Conservation (phyloP, 768 basidiomycete species). For the Leccinum uliginosum region DNA sequence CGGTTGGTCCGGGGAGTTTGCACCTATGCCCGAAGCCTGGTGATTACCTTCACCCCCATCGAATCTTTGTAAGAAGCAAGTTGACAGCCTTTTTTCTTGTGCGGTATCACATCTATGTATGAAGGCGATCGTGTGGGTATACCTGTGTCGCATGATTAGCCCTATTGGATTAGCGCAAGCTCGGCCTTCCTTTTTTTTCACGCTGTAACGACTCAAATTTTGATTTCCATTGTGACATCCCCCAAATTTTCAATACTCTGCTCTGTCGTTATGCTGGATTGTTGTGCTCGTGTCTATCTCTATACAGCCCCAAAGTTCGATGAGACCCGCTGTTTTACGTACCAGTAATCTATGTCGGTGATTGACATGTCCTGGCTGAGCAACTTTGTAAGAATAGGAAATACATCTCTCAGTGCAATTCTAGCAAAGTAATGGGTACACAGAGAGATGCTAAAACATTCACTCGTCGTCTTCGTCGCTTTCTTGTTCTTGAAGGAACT, state of each 20-base stretch:
- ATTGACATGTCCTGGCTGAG: neutral
- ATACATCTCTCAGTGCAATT: slow-evolving; percentile 16
- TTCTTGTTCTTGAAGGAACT: slow-evolving; percentile 89
- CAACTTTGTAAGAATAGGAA: neutral
- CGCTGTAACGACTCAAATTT: neutral
- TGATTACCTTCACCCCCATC: slow-evolving; percentile 35
- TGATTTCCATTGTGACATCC: neutral
- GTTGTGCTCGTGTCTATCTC: neutral
- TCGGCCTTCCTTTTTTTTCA: neutral
- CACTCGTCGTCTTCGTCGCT: slow-evolving; percentile 57
- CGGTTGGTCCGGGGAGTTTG: slow-evolving; percentile 75
- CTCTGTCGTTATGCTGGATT: slow-evolving; percentile 3
- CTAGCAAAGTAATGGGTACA: slow-evolving; percentile 17
- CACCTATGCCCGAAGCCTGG: slow-evolving; percentile 81
- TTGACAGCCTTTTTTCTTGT: slow-evolving; percentile 22
- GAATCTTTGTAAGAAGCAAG: slow-evolving; percentile 17
- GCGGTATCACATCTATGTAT: slow-evolving; percentile 14
- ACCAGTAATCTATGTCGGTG: neutral
- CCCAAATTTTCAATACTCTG: neutral
- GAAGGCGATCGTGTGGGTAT: slow-evolving; percentile 16
- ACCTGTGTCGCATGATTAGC: slow-evolving; percentile 18
- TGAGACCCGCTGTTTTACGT: neutral
- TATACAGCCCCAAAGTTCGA: neutral
- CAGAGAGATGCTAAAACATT: neutral
- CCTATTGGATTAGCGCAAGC: neutral